Percentiles rank a stretch among this genome's conserved stretches.
Evolutionary conservation across 1,139 yeast species (phyloP).

Genomic region (Pichia sp.): DNA sequence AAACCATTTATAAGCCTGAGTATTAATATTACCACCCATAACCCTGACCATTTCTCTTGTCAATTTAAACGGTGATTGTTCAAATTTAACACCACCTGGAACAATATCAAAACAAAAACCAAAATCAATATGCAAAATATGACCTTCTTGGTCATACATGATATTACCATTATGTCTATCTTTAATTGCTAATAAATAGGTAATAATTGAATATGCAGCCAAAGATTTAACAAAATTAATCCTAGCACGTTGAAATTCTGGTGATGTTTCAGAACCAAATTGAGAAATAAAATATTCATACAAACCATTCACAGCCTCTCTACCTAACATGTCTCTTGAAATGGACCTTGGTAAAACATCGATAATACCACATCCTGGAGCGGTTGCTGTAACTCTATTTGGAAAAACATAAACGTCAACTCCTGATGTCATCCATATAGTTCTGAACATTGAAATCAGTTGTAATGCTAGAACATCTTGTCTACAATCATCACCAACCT

Average conservation of each 20-base stretch:
- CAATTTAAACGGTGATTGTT: slow-evolving; percentile 93
- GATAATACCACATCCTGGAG: slow-evolving; percentile 98
- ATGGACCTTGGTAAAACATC: slow-evolving; percentile 94
- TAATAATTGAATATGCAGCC: slow-evolving; percentile 93
- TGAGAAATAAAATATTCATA: slow-evolving; percentile 89
- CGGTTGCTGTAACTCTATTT: slow-evolving; percentile 93
- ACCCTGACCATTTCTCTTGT: slow-evolving; percentile 96
- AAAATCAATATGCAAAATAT: slow-evolving; percentile 90
- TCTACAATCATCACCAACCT: slow-evolving; percentile 98
- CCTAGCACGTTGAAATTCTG: slow-evolving; percentile 85
- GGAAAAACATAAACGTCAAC: slow-evolving; percentile 90
- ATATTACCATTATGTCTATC: slow-evolving; percentile 99
- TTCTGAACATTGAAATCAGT: slow-evolving; percentile 81
- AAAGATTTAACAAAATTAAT: slow-evolving; percentile 87
- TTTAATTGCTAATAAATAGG: slow-evolving; percentile 87
- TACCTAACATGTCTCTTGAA: slow-evolving; percentile 96
- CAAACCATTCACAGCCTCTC: slow-evolving; percentile 96
- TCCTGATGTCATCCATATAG: slow-evolving; percentile 84
- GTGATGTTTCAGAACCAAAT: slow-evolving; percentile 88
- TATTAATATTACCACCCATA: slow-evolving; percentile 78
- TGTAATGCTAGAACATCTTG: slow-evolving; percentile 95
- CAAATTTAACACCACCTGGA: slow-evolving; percentile 98
- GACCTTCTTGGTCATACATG: slow-evolving; percentile 96
- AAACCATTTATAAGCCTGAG: slow-evolving; percentile 90
- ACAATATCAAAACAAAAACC: slow-evolving; percentile 98